phyloP scores from a whole-genome alignment of 2,329 filamentous ascomycete species.

The Aspergillus carbonarius region DNA sequence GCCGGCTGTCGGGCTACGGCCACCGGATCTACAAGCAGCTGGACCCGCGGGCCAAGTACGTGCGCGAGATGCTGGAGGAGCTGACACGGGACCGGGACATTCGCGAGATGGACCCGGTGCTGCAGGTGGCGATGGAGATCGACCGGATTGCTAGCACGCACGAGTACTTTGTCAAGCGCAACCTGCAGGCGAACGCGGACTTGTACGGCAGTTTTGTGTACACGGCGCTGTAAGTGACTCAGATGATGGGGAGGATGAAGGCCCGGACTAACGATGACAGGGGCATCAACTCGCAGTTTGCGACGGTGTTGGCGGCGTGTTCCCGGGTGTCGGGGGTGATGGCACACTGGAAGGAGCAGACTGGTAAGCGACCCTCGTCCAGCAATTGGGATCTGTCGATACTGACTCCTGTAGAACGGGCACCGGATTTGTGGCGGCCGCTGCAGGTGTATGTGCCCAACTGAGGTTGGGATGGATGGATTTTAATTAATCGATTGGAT shows the following conservation, averaged over 20 bases:
- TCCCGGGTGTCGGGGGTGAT: neutral
- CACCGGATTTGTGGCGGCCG: neutral
- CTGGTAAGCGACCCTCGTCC: neutral
- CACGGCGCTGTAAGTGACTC: constrained; percentile 32
- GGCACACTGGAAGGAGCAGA: neutral
- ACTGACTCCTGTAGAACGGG: neutral
- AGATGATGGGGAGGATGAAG: neutral
- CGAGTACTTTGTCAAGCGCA: constrained; percentile 38
- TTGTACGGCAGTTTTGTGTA: constrained; percentile 42
- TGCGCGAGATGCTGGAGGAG: constrained; percentile 38
- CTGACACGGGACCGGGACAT: constrained; percentile 11
- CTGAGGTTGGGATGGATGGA: neutral
- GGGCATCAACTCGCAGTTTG: neutral
- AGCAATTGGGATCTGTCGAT: neutral
- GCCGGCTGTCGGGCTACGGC: constrained; percentile 57
- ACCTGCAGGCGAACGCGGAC: constrained; percentile 42
- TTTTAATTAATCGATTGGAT: too few relatives aligned
- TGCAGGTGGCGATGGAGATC: constrained; percentile 41
- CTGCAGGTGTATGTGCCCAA: neutral
- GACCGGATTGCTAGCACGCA: constrained; percentile 39
- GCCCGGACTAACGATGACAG: neutral
- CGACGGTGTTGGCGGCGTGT: neutral
- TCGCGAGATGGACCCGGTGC: constrained; percentile 30
- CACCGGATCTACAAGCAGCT: constrained; percentile 50
- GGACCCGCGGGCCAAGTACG: constrained; percentile 55